These are phyloP conservation scores for Scheffersomyces lignicola DNA, from an alignment of 1,139 yeast genomes.

Conservation along the genomic window DNA sequence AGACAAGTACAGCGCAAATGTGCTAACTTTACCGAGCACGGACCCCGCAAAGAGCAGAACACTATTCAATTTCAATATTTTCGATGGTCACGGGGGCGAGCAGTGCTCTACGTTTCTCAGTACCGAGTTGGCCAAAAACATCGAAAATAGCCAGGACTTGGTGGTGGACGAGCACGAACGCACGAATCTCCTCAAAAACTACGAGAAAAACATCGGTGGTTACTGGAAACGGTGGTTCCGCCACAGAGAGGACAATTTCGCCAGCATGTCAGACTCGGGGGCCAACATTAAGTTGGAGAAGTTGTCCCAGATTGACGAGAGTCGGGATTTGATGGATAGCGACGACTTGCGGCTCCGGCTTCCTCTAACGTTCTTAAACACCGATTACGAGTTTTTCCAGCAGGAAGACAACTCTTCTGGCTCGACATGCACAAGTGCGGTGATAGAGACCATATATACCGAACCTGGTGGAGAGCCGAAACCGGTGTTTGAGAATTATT, in stretches of 20 bases:
- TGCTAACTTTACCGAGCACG: slow-evolving; percentile 40
- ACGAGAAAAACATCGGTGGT: slow-evolving; percentile 67
- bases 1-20: slow-evolving; percentile 69
- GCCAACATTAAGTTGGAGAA: slow-evolving; percentile 17
- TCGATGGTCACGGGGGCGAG: slow-evolving; percentile 94
- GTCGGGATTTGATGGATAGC: slow-evolving; percentile 49
- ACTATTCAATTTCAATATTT: slow-evolving; percentile 67
- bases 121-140: slow-evolving; percentile 50
- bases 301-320: slow-evolving; percentile 7
- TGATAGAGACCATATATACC: slow-evolving; percentile 55
- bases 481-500: slow-evolving; percentile 47
- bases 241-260: slow-evolving; percentile 46
- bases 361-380: slow-evolving; percentile 59
- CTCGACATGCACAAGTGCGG: slow-evolving; percentile 80
- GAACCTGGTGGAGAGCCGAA: slow-evolving; percentile 27
- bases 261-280: slow-evolving; percentile 37
- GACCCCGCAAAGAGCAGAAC: slow-evolving; percentile 12
- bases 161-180: slow-evolving; percentile 26
- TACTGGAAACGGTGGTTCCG: slow-evolving; percentile 84
- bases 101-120: slow-evolving; percentile 66
- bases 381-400: slow-evolving; percentile 52
- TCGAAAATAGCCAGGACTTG: slow-evolving; percentile 45
- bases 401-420: slow-evolving; percentile 53
- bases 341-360: slow-evolving; percentile 62
- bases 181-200: slow-evolving; percentile 46